Evolutionary conservation across 2,329 filamentous ascomycete species (phyloP).

Genomic region (Diplocarpon mali): DNA sequence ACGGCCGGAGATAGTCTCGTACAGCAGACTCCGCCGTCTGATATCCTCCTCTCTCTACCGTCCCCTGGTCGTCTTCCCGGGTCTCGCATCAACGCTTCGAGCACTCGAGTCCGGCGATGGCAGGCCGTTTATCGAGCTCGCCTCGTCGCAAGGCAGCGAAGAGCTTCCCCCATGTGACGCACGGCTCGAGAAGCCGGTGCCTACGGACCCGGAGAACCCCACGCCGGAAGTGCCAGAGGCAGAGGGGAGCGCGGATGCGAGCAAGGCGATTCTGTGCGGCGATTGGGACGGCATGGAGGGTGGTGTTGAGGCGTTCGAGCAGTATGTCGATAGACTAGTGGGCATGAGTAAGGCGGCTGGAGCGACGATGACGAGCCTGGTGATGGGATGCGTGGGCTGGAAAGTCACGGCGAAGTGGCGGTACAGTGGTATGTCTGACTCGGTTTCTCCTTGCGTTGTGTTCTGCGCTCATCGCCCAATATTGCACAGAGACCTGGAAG

Average conservation of each 20-base stretch:
- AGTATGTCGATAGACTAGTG: constrained; percentile 17
- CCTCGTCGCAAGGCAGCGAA: constrained; percentile 6
- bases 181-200: neutral
- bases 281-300: constrained; percentile 18
- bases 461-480: neutral
- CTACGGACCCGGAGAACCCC: neutral
- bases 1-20: constrained; percentile 23
- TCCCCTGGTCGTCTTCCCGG: constrained; percentile 23
- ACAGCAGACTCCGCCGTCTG: constrained; percentile 20
- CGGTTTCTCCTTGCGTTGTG: neutral
- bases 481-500: neutral
- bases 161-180: constrained; percentile 7
- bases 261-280: constrained; percentile 22
- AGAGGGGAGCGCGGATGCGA: constrained; percentile 18
- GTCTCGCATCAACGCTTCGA: constrained; percentile 19
- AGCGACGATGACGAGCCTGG: constrained; percentile 32
- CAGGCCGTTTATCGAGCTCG: constrained; percentile 27
- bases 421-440: constrained; percentile 15
- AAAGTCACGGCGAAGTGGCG: constrained; percentile 25
- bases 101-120: constrained; percentile 32
- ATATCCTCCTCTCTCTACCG: constrained; percentile 23
- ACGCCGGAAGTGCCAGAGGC: constrained; percentile 7
- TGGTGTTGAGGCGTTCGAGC: constrained; percentile 17
- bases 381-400: constrained; percentile 28
- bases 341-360: constrained; percentile 33